Conservation (phyloP, 495 filamentous ascomycete species). For the Annulohypoxylon maeteangense region DNA sequence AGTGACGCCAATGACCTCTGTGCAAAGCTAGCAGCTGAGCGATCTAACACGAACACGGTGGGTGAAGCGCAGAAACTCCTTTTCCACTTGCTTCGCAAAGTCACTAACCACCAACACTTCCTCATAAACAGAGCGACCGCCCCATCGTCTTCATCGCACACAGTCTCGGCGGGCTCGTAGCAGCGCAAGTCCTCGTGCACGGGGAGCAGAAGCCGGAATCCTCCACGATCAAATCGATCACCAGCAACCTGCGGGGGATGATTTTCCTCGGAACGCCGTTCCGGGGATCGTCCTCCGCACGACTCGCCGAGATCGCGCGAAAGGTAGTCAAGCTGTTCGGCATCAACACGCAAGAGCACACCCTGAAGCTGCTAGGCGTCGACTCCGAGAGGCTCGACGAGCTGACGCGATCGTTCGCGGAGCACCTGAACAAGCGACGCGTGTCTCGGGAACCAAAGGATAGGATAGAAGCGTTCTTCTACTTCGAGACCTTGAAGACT, state of each 20-base stretch:
- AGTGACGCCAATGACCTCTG: no score
- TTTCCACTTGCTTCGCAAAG: no score
- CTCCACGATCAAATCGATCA: neutral
- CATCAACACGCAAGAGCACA: slow-evolving; percentile 34
- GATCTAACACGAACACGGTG: no score
- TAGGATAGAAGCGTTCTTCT: no score
- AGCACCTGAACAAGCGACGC: no score
- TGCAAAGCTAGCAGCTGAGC: no score
- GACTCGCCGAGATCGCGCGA: neutral
- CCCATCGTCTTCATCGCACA: slow-evolving; percentile 56
- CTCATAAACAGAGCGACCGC: no score
- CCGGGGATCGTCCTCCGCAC: neutral
- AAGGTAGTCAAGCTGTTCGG: slow-evolving; percentile 41
- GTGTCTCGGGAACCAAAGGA: no score
- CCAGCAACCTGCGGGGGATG: neutral
- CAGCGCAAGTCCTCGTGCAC: slow-evolving; percentile 48
- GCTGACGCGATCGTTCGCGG: no score
- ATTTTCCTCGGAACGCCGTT: slow-evolving; percentile 10
- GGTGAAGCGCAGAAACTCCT: no score
- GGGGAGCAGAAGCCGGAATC: neutral
- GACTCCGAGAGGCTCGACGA: neutral
- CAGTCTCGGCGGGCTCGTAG: slow-evolving; percentile 56
- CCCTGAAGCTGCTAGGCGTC: neutral
- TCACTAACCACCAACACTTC: no score
- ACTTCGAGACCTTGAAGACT: no score